Conservation (phyloP, 257 asterid genomes). For the Fraxinus americana region DNA sequence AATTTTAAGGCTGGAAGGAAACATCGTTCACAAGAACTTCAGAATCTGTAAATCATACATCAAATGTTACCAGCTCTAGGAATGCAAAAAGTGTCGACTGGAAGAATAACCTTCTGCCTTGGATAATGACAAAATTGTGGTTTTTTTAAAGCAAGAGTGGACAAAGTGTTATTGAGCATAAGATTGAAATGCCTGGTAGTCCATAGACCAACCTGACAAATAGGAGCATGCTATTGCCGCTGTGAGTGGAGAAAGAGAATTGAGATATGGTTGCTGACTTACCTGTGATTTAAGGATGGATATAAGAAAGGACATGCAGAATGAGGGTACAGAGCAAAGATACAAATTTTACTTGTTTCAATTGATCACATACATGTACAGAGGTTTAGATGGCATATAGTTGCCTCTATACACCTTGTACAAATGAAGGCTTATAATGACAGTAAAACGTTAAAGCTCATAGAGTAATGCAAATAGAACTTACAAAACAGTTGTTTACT, state of each 20-base stretch:
- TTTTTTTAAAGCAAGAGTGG: background rate
- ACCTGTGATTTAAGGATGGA: background rate
- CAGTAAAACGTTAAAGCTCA: background rate
- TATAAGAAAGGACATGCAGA: background rate
- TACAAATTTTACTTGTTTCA: slow-evolving; percentile 1
- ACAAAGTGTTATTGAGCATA: background rate
- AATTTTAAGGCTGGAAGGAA: background rate
- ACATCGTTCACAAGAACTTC: background rate
- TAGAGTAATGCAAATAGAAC: slow-evolving; percentile 6
- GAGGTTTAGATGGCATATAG: slow-evolving; percentile 17
- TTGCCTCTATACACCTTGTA: slow-evolving; percentile 15
- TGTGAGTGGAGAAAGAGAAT: background rate
- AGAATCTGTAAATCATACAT: background rate
- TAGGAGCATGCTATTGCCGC: background rate
- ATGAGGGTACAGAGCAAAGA: background rate
- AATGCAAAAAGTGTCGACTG: background rate
- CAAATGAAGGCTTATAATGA: slow-evolving; percentile 18
- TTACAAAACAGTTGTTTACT: slow-evolving; percentile 12
- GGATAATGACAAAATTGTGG: background rate
- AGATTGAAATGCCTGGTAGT: background rate
- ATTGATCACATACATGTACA: slow-evolving; percentile 20
- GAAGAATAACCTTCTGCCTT: background rate
- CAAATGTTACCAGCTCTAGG: background rate
- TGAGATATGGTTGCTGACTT: background rate
- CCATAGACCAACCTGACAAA: background rate